Conservation (phyloP, 768 basidiomycete species). For the Mycena metata region DNA sequence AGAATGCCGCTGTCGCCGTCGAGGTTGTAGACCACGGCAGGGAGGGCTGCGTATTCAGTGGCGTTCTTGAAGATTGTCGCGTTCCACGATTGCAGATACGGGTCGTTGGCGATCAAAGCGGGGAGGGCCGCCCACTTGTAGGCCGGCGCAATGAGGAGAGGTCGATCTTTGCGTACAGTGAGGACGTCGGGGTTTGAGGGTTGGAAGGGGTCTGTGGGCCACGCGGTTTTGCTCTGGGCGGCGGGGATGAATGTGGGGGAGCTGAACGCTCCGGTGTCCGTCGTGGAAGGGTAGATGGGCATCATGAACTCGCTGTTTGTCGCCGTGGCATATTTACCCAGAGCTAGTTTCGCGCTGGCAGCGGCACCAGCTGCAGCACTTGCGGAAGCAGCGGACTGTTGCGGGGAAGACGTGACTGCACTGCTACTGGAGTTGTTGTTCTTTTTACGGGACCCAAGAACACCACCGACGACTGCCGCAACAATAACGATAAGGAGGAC, state of each 20-base stretch:
- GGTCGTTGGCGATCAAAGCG: conserved; percentile 78
- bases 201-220: conserved; percentile 86
- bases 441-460: conserved; percentile 76
- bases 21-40: conserved; percentile 75
- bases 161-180: conserved; percentile 24
- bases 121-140: conserved; percentile 44
- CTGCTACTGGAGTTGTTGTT: background rate
- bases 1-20: conserved; percentile 94
- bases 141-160: no score
- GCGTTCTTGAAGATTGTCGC: conserved; percentile 92
- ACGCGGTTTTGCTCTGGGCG: conserved; percentile 61
- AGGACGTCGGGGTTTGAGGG: conserved; percentile 74
- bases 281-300: conserved; percentile 93
- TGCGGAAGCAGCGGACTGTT: conserved; percentile 37
- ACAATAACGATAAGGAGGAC: conserved; percentile 64
- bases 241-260: conserved; percentile 77
- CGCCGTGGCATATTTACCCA: conserved; percentile 80
- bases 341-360: conserved; percentile 67
- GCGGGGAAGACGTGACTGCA: no score
- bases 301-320: conserved; percentile 86
- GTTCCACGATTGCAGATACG: conserved; percentile 93
- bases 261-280: conserved; percentile 79
- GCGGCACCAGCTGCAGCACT: conserved; percentile 69
- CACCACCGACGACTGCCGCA: conserved; percentile 83
- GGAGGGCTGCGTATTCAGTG: conserved; percentile 70